Evolutionary conservation across 1,284 basidiomycete species (phyloP), one percentile per base, ranked within the genome.

Genomic region (Chiua sp.): DNA sequence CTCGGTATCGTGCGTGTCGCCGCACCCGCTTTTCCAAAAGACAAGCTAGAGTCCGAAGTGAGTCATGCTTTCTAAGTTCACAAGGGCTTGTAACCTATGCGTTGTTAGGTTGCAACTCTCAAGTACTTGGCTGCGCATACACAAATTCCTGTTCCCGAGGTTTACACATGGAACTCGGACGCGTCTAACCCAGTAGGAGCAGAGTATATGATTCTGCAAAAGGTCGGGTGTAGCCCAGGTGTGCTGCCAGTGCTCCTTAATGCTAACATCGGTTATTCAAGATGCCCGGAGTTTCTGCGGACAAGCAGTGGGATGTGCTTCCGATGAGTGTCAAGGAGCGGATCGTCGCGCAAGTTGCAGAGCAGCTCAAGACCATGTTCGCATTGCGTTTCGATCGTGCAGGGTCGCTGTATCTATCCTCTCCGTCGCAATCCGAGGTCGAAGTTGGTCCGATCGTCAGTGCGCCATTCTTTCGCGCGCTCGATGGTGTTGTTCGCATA

Each of bases 21-120:
- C 3, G 20, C 57, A 28, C 57, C 57, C n/a, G 57, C 53, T 12
- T 58, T 58, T 58, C 57, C 57, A 15, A 56, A 20, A 37, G 53
- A 50, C 37, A 58, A 56, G 23, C 30, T 58, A 2, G 57, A 56
- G 26, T 58, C 57, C 3, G 53, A 58, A 37, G 53, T 58, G 3
- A 18, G 28, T 15, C 7, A 33, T 46, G 7, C 32, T 32, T n/a
- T 3, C 26, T n/a, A 8, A 20, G 37, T 18, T 39, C n/a, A n/a
- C 30, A 10, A n/a, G 18, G 30, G 33, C 33, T 26, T 23, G 23
- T 22, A 16, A 20, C 53, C 13, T 15, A 26, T 26, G 10, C 12
- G 1, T 7, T 16, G 47, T 35, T 13, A 55, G 55, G 28, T 55
- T 33, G 55, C 51, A 1, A 35, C 51, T 18, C 53, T 54, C 44